These are phyloP conservation scores for Fusarium brachygibbosum DNA, from an alignment of 2,329 filamentous ascomycete genomes.

Conservation along the genomic window DNA sequence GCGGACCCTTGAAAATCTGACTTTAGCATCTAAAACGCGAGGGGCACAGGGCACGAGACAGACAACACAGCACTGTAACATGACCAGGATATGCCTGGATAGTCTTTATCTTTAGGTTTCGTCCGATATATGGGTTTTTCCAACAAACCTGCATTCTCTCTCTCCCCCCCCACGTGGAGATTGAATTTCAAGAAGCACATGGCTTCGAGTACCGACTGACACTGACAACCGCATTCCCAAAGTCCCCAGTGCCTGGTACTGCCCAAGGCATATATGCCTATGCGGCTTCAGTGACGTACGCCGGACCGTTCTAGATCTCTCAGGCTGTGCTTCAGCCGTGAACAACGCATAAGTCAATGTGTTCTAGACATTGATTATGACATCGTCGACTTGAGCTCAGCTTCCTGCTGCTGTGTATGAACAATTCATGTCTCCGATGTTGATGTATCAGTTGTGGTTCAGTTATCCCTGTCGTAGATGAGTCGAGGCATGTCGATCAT, in stretches of 20 bases:
- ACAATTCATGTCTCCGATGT: neutral
- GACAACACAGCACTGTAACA: conserved; percentile 20
- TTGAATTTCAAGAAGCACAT: conserved; percentile 12
- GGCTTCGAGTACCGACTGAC: conserved; percentile 1
- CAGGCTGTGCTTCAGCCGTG: conserved; percentile 31
- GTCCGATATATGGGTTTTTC: conserved; percentile 13
- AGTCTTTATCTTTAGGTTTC: conserved; percentile 2
- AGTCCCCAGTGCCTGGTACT: conserved; percentile 13
- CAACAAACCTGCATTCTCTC: conserved; percentile 20
- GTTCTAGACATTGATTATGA: conserved; percentile 26
- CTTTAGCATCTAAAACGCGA: conserved; percentile 32
- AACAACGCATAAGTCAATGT: conserved; percentile 36
- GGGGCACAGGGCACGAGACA: conserved; percentile 35
- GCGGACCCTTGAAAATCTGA: conserved; percentile 37
- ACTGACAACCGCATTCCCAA: conserved; percentile 18
- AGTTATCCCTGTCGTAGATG: conserved; percentile 29
- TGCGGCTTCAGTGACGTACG: conserved; percentile 45
- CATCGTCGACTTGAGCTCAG: conserved; percentile 29
- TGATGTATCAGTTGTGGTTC: conserved; percentile 21
- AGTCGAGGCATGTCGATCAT: conserved; percentile 38
- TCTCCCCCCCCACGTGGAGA: conserved; percentile 12
- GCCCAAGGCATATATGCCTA: conserved; percentile 14
- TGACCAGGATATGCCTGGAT: conserved; percentile 15
- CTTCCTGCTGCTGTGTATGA: neutral
- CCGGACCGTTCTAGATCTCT: conserved; percentile 48